Conservation (phyloP, 441 rosid genomes). For the Pelargonium myrrhifolium region DNA sequence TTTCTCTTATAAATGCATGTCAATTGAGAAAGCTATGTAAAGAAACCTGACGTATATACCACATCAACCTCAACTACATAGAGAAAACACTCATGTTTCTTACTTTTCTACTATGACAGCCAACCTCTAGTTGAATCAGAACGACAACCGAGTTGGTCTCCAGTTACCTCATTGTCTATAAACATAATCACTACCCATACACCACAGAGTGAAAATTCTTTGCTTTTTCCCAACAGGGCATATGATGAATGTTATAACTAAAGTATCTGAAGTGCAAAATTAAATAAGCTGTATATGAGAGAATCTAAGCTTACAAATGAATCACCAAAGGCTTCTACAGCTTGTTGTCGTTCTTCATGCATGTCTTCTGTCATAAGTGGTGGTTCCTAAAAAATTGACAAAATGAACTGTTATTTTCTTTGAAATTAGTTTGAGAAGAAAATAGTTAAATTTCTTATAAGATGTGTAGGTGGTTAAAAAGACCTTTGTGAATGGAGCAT, state of each 20-base stretch:
- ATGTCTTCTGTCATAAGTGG: conserved; percentile 99
- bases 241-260: neutral
- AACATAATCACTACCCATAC: conserved; percentile 9
- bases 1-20: neutral
- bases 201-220: conserved; percentile 7
- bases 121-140: conserved; percentile 5
- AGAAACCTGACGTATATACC: neutral
- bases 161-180: conserved; percentile 11
- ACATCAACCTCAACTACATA: neutral
- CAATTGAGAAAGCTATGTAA: neutral
- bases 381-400: conserved; percentile 49
- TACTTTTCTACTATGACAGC: neutral
- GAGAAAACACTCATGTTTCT: neutral
- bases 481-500: conserved; percentile 95
- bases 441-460: neutral
- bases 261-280: neutral
- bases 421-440: conserved; percentile 9
- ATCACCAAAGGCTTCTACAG: conserved; percentile 79
- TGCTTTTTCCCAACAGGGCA: conserved; percentile 3
- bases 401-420: conserved; percentile 5
- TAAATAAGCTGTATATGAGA: conserved; percentile 4
- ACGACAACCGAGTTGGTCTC: neutral
- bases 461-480: conserved; percentile 8
- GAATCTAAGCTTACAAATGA: conserved; percentile 61
- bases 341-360: conserved; percentile 97